A percentile compares a stretch with the other conserved stretches of the same genome.
Evolutionary conservation across 495 filamentous ascomycete genomes (phyloP).

Genomic region (Bacidia rubella): DNA sequence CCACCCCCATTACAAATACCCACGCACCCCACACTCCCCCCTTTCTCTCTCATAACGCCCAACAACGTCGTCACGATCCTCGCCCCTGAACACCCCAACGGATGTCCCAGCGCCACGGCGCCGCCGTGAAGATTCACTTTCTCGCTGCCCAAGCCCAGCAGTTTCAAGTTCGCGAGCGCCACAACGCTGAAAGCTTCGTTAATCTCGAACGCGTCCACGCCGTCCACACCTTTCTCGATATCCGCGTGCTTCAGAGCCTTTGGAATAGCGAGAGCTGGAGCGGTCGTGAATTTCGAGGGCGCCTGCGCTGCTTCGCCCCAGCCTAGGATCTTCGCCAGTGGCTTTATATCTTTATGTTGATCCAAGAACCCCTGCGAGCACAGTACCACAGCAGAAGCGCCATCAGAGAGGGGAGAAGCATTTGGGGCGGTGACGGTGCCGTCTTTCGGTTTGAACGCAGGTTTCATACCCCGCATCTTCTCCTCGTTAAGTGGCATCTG

Average conservation of each 20-base stretch:
- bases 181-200: conserved; percentile 98
- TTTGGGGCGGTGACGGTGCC: conserved; percentile 97
- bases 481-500: conserved; percentile 80
- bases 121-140: conserved; percentile 95
- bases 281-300: conserved; percentile 89
- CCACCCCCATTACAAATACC: conserved; percentile 98
- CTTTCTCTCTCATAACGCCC: conserved; percentile 76
- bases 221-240: conserved; percentile 42
- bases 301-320: conserved; percentile 89
- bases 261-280: conserved; percentile 87
- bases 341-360: conserved; percentile 65
- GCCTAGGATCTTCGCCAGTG: conserved; percentile 86
- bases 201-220: conserved; percentile 91
- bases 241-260: conserved; percentile 91
- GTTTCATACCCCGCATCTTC: conserved; percentile 72
- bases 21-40: conserved; percentile 81
- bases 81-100: conserved; percentile 83
- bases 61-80: conserved; percentile 85
- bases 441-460: conserved; percentile 67
- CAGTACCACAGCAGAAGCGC: conserved; percentile 78
- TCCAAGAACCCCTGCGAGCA: conserved; percentile 83
- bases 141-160: conserved; percentile 61
- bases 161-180: conserved; percentile 86
- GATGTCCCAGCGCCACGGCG: conserved; percentile 90
- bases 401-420: conserved; percentile 90